These are phyloP conservation scores for Ascochyta pisi DNA, from an alignment of 2,329 filamentous ascomycete genomes.

Conservation along the genomic window DNA sequence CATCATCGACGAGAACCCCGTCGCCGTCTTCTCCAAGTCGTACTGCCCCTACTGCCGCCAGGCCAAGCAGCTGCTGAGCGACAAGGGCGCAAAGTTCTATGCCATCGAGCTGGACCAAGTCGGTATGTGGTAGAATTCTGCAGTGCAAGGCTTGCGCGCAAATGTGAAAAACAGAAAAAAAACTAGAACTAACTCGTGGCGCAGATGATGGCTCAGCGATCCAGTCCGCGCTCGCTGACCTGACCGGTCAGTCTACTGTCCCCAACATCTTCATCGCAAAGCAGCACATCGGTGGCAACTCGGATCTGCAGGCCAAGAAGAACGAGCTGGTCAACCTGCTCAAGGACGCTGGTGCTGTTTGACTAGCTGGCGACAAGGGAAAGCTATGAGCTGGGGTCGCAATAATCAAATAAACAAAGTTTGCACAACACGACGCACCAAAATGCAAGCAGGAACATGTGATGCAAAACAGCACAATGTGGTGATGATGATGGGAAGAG, in stretches of 20 bases:
- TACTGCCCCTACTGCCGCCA: conserved; percentile 93
- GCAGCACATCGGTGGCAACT: conserved; percentile 97
- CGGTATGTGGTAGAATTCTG: conserved; percentile 61
- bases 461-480: too few relatives aligned
- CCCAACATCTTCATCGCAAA: conserved; percentile 94
- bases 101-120: conserved; percentile 84
- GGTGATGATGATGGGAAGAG: conserved; percentile 3
- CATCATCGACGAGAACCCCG: conserved; percentile 88
- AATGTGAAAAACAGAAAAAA: too few relatives aligned
- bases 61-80: conserved; percentile 76
- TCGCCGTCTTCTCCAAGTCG: conserved; percentile 95
- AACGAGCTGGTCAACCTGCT: conserved; percentile 69
- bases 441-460: background rate
- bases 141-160: background rate
- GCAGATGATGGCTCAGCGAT: conserved; percentile 83
- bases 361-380: conserved; percentile 34
- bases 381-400: conserved; percentile 3
- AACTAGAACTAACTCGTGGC: too few relatives aligned
- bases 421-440: background rate
- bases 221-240: conserved; percentile 80
- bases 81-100: conserved; percentile 74
- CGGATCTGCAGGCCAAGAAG: conserved; percentile 76
- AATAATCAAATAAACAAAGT: conserved; percentile 1
- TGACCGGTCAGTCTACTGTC: conserved; percentile 85
- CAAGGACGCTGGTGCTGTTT: conserved; percentile 69